phyloP scores from a whole-genome alignment of 1,284 basidiomycete species.

The Marasmius tenuissimus region DNA sequence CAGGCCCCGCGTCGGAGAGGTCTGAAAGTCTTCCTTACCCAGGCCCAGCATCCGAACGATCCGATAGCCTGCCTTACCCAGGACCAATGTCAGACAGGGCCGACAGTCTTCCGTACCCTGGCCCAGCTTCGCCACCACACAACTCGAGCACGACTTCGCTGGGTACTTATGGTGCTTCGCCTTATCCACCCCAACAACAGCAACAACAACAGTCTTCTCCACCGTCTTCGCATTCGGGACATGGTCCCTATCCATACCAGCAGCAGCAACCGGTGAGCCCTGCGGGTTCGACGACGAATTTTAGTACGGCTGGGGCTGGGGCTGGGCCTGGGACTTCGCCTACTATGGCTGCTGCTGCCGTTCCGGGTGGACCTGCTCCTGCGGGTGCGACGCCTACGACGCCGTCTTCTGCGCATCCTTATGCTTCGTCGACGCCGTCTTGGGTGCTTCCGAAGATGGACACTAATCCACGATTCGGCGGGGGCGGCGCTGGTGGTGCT shows the following conservation, averaged over 20 bases:
- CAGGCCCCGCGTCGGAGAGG: background rate
- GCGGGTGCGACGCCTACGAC: background rate
- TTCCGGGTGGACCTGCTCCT: background rate
- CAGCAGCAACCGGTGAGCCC: background rate
- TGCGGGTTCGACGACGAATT: background rate
- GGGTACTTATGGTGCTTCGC: background rate
- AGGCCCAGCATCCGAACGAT: background rate
- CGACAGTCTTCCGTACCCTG: background rate
- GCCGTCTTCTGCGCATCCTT: background rate
- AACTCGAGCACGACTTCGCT: background rate
- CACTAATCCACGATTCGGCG: background rate
- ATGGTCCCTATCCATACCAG: background rate
- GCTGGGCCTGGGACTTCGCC: background rate
- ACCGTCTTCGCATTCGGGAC: background rate
- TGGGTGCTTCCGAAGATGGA: constrained; percentile 6
- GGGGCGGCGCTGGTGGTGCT: background rate
- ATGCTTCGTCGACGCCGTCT: background rate
- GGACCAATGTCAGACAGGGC: background rate
- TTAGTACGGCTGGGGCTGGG: background rate
- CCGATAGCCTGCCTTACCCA: background rate
- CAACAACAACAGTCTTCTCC: background rate
- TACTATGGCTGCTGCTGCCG: background rate
- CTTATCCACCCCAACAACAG: background rate
- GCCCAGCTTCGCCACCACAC: background rate
- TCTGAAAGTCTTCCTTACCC: background rate